Evolutionary conservation across 179 eudicot species (phyloP).

Genomic region (Sideroxylon spinosum): DNA sequence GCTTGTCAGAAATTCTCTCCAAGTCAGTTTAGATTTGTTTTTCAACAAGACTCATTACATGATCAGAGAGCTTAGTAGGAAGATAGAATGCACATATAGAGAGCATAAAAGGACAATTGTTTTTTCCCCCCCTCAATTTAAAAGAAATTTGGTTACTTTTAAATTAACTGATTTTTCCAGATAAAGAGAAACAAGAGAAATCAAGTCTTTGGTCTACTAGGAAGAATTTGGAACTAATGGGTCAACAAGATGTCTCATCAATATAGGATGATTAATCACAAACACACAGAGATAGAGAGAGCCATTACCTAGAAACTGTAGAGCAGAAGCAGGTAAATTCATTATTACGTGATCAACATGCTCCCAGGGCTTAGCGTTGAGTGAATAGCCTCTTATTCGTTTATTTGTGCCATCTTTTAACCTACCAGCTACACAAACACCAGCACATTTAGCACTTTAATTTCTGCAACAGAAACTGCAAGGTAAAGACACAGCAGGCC

Average conservation of each 20-base stretch:
- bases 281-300: background rate
- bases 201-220: background rate
- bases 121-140: background rate
- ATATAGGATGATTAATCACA: background rate
- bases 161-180: background rate
- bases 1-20: background rate
- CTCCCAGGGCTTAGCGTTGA: conserved; percentile 73
- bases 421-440: conserved; percentile 32
- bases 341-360: conserved; percentile 89
- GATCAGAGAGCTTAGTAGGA: background rate
- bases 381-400: conserved; percentile 43
- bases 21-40: background rate
- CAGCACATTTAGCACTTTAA: conserved; percentile 26
- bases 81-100: background rate
- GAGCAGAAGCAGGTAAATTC: conserved; percentile 96
- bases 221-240: background rate
- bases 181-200: background rate
- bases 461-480: conserved; percentile 27
- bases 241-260: background rate
- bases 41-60: background rate
- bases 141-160: background rate
- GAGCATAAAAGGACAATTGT: background rate
- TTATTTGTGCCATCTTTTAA: conserved; percentile 43
- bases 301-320: conserved; percentile 73
- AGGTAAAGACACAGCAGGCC: background rate